Percentiles rank a stretch among this genome's conserved stretches.
Evolutionary conservation across 345 rosid species (phyloP).

Genomic region (Syzygium grande): DNA sequence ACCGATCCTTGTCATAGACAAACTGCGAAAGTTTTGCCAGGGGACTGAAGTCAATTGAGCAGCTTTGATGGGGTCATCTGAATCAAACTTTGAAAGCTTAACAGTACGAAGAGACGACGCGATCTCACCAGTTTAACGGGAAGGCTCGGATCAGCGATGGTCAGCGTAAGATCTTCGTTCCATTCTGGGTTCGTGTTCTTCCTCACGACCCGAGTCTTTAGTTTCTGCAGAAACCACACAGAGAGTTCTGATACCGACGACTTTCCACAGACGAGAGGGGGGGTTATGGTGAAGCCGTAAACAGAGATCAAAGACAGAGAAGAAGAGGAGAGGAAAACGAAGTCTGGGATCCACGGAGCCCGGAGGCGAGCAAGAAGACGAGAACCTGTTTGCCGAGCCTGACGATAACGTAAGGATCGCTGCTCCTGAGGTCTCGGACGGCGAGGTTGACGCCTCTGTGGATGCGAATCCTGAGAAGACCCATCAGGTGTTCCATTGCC

Average conservation of each 20-base stretch:
- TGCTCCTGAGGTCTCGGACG: slow-evolving; percentile 75
- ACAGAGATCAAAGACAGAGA: not conserved
- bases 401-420: slow-evolving; percentile 87
- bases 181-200: slow-evolving; percentile 79
- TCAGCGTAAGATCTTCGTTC: slow-evolving; percentile 90
- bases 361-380: not conserved
- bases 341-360: too few species aligned
- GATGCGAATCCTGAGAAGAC: slow-evolving; percentile 66
- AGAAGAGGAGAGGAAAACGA: too few species aligned
- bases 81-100: not conserved
- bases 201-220: slow-evolving; percentile 76
- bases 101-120: too few species aligned
- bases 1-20: slow-evolving; percentile 78
- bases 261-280: not conserved
- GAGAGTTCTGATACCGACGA: not conserved
- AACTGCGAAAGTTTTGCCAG: slow-evolving; percentile 13
- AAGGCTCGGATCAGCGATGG: slow-evolving; percentile 45
- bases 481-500: slow-evolving; percentile 63
- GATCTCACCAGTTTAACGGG: slow-evolving; percentile 48
- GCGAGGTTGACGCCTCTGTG: slow-evolving; percentile 84
- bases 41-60: not conserved
- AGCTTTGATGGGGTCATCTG: too few species aligned
- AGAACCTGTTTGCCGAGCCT: slow-evolving; percentile 72
- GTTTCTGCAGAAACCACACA: slow-evolving; percentile 30
- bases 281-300: not conserved